Evolutionary conservation across 1,284 basidiomycete species (phyloP), one percentile per base, ranked within the genome.

Genomic region (Microbotryum silenes-acaulis): DNA sequence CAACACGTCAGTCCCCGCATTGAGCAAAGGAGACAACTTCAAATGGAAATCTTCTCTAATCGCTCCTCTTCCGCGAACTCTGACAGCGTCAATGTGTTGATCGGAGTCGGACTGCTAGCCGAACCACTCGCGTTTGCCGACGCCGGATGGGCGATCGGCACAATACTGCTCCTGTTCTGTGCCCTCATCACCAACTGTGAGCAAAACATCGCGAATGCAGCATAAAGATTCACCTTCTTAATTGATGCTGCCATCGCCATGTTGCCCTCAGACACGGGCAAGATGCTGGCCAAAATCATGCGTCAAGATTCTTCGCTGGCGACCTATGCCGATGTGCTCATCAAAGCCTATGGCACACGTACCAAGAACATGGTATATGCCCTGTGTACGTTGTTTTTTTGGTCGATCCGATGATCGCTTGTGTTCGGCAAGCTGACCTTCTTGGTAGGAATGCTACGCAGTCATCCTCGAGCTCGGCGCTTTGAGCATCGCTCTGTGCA

Each of bases 321-420:
- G 37, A 90, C 90, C 2, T 96, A 94, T 74, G 84, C 89, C 7
- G 91, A 96, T 73, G 89, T 94, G 63, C 89, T 89, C 29, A 82
- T 83, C 60, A 89, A 87, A 72, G 90, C 90, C 1, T 93, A 93
- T 74, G 91, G 91, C 4, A 80, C 81, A 4, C 79, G 79, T 54
- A 86, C 86, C 0, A 84, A 82, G 47, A 76, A 82, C 3, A 72
- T 87, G 57, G 88, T 90, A 56, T 87, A 84, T 59, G 68, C 80
- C 3, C 77, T 94, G 60, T 94, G 87, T 87, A 62, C 23, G 78
- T 65, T 33, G 21, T 57, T 56, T 56, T 42, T 60, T 48, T 57
- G 56, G 57, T 56, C 20, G 20, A 49, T 51, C 48, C 14, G 51
- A 25, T 69, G 21, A 71, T 25, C 9, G 3, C 29, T 31, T 8